Evolutionary conservation across 169 alveolate genomes (phyloP).

Genomic region (Perkinsus olseni): DNA sequence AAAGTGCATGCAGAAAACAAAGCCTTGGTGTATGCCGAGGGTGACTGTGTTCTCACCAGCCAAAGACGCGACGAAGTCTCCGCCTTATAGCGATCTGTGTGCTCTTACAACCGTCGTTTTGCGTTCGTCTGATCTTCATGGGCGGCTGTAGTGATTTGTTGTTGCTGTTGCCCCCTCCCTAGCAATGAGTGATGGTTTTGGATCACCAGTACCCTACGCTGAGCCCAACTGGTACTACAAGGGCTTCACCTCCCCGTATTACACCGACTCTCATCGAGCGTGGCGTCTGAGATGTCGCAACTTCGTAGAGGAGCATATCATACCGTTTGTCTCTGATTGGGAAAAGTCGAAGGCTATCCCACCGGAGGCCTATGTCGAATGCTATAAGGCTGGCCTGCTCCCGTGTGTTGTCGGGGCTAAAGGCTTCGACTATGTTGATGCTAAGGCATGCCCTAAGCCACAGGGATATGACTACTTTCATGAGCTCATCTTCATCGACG

Average conservation of each 20-base stretch:
- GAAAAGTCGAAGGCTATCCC: slow-evolving; percentile 9
- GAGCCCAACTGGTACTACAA: neutral
- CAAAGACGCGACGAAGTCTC: neutral
- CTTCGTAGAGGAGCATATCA: slow-evolving; percentile 27
- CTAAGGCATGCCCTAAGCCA: slow-evolving; percentile 4
- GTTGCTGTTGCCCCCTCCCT: neutral
- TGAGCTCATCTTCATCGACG: slow-evolving; percentile 10
- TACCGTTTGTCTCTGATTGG: slow-evolving; percentile 29
- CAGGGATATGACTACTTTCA: slow-evolving; percentile 14
- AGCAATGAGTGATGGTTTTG: neutral
- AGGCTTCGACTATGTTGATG: neutral
- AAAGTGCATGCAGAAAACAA: neutral
- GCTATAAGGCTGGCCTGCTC: neutral
- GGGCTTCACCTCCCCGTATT: neutral
- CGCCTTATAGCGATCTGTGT: neutral
- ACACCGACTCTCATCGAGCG: neutral
- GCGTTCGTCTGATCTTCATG: too few species aligned
- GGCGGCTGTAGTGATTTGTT: neutral
- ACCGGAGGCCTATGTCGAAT: neutral
- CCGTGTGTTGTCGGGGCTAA: neutral
- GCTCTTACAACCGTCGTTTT: too few species aligned
- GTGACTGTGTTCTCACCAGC: neutral
- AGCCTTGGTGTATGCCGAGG: neutral
- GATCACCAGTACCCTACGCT: neutral
- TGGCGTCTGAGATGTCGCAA: slow-evolving; percentile 14